Evolutionary conservation across 1,284 basidiomycete genomes (phyloP).

Genomic region (Cronartium ribicola): DNA sequence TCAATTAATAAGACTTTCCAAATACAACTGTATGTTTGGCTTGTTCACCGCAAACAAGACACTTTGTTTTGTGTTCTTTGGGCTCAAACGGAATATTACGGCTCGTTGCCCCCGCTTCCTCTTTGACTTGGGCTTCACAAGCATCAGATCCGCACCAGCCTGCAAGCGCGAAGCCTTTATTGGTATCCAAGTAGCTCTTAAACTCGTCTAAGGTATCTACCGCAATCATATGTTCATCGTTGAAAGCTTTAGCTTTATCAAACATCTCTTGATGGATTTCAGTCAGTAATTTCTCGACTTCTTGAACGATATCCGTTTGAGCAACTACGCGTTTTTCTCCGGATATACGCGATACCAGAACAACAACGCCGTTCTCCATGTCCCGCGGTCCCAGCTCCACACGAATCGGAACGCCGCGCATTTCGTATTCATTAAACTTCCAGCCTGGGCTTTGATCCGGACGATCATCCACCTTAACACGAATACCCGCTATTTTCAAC

Average conservation of each 20-base stretch:
- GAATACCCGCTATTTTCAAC: constrained; percentile 68
- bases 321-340: constrained; percentile 62
- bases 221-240: constrained; percentile 68
- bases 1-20: too few relatives aligned
- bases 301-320: constrained; percentile 61
- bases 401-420: constrained; percentile 95
- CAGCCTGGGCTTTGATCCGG: constrained; percentile 96
- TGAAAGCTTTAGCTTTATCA: constrained; percentile 67
- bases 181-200: constrained; percentile 81
- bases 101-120: too few relatives aligned
- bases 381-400: constrained; percentile 96
- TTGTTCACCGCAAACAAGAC: too few relatives aligned
- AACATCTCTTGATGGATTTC: constrained; percentile 90
- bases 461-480: constrained; percentile 83
- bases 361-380: constrained; percentile 72
- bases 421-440: constrained; percentile 99
- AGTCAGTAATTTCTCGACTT: constrained; percentile 67
- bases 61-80: too few relatives aligned
- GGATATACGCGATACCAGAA: constrained; percentile 83
- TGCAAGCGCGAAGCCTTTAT: constrained; percentile 74
- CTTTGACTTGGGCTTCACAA: constrained; percentile 98
- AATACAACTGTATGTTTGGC: too few relatives aligned
- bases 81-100: too few relatives aligned
- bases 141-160: constrained; percentile 94
- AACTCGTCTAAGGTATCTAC: constrained; percentile 86